Conservation (phyloP, 2,329 filamentous ascomycete species). For the Emmonsiellopsis sp. region DNA sequence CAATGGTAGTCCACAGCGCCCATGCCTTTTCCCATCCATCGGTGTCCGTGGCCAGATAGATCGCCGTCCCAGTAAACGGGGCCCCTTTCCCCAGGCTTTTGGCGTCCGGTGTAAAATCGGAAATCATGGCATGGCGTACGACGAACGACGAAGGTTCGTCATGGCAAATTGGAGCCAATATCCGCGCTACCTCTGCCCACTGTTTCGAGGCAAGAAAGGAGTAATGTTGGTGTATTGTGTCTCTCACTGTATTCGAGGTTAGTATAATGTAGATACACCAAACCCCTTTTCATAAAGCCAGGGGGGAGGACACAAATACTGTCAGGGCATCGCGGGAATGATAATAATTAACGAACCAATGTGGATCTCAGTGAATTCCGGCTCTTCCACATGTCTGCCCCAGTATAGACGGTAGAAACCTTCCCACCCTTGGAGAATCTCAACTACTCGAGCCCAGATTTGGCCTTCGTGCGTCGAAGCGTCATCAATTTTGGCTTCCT, state of each 20-base stretch:
- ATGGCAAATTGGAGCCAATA: slow-evolving; percentile 8
- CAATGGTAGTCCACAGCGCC: slow-evolving; percentile 20
- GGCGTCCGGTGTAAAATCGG: slow-evolving; percentile 17
- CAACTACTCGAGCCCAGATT: slow-evolving; percentile 15
- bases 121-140: slow-evolving; percentile 17
- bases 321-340: background rate
- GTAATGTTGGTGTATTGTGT: slow-evolving; percentile 16
- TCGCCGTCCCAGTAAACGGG: slow-evolving; percentile 23
- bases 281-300: background rate
- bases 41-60: slow-evolving; percentile 19
- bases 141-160: background rate
- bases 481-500: background rate
- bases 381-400: slow-evolving; percentile 22
- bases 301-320: too few species aligned
- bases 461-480: slow-evolving; percentile 9
- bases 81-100: slow-evolving; percentile 15
- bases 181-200: slow-evolving; percentile 12
- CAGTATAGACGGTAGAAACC: slow-evolving; percentile 23
- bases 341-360: slow-evolving; percentile 15
- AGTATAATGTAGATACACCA: background rate
- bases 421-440: slow-evolving; percentile 12
- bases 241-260: slow-evolving; percentile 9
- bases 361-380: slow-evolving; percentile 22
- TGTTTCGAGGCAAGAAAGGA: slow-evolving; percentile 16
- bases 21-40: slow-evolving; percentile 17